Conservation (phyloP, 108 stramenopile species). For the Discostella stelligeroides region DNA sequence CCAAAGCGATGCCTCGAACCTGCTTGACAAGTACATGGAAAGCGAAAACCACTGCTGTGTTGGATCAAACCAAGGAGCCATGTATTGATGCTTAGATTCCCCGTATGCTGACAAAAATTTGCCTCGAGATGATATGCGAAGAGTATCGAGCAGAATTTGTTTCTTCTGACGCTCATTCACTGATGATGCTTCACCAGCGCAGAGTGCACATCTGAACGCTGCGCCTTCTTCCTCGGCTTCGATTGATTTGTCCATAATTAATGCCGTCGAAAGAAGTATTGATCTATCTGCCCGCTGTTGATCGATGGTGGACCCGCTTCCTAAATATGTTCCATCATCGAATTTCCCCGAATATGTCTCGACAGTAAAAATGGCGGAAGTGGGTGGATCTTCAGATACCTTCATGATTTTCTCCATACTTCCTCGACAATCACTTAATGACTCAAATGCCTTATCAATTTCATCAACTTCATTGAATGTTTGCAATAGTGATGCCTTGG, state of each 20-base stretch:
- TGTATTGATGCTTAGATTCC: constrained; percentile 1
- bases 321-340: constrained; percentile 19
- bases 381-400: neutral
- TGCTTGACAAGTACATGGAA: constrained; percentile 72
- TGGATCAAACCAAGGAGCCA: constrained; percentile 71
- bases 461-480: constrained; percentile 40
- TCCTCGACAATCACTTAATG: constrained; percentile 1
- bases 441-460: constrained; percentile 22
- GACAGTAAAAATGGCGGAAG: constrained; percentile 1
- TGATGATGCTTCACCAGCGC: neutral
- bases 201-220: constrained; percentile 20
- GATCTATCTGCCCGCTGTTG: constrained; percentile 31
- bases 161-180: constrained; percentile 4
- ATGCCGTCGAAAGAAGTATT: constrained; percentile 26
- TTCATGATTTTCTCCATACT: constrained; percentile 1
- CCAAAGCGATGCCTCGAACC: constrained; percentile 75
- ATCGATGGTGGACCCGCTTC: constrained; percentile 16
- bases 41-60: constrained; percentile 78
- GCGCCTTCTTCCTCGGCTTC: neutral
- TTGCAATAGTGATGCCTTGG: constrained; percentile 26
- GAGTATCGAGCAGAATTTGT: constrained; percentile 17
- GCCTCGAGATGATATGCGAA: constrained; percentile 34
- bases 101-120: constrained; percentile 23
- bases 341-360: constrained; percentile 6
- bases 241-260: constrained; percentile 19